A percentile compares a stretch with the other conserved stretches of the same genome.
phyloP scores from a whole-genome alignment of 2,329 filamentous ascomycete genomes.

The Sporothrix inflata region DNA sequence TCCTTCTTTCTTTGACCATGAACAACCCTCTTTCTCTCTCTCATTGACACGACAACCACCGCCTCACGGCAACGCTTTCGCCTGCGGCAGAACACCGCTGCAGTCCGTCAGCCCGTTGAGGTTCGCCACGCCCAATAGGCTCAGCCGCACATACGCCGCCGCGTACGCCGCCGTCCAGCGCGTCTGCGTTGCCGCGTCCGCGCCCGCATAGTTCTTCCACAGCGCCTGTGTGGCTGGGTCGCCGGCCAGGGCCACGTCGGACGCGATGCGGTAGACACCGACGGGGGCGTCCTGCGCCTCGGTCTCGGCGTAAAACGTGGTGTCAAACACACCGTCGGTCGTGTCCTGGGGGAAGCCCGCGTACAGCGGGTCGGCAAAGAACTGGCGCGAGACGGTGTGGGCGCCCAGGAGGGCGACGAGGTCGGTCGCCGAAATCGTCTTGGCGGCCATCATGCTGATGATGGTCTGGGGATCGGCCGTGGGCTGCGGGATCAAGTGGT shows the following conservation, averaged over 20 bases:
- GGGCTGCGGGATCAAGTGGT: slow-evolving; percentile 50
- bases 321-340: slow-evolving; percentile 56
- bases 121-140: slow-evolving; percentile 59
- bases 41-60: neutral
- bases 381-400: slow-evolving; percentile 54
- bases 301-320: slow-evolving; percentile 51
- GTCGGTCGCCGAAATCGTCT: slow-evolving; percentile 54
- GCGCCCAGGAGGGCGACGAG: slow-evolving; percentile 59
- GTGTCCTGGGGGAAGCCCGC: slow-evolving; percentile 50
- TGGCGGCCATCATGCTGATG: slow-evolving; percentile 52
- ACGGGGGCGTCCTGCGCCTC: slow-evolving; percentile 38
- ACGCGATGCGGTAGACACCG: slow-evolving; percentile 46
- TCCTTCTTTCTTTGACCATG: neutral
- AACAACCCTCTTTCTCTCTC: neutral
- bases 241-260: slow-evolving; percentile 47
- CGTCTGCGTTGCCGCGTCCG: slow-evolving; percentile 40
- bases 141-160: slow-evolving; percentile 58
- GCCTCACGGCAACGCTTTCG: neutral
- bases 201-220: slow-evolving; percentile 45
- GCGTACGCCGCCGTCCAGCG: slow-evolving; percentile 51
- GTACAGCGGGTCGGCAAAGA: slow-evolving; percentile 46
- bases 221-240: slow-evolving; percentile 43
- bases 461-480: slow-evolving; percentile 47
- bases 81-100: slow-evolving; percentile 52
- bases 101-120: slow-evolving; percentile 60